phyloP scores from a whole-genome alignment of 2,329 filamentous ascomycete species.

The Fusarium sp. region DNA sequence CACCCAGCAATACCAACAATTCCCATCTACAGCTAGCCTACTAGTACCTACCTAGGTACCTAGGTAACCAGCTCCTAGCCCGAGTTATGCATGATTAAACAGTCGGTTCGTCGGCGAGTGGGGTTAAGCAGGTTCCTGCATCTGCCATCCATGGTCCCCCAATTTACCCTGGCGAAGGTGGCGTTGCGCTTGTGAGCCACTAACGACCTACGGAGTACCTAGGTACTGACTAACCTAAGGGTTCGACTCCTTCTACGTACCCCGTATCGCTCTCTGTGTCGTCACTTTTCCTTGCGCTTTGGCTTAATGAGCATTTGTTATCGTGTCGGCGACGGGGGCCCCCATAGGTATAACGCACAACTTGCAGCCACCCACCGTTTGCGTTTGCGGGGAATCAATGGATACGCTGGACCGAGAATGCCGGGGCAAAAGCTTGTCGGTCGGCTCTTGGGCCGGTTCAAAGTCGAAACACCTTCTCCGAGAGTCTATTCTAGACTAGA shows the following conservation, averaged over 20 bases:
- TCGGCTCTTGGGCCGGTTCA: conserved; percentile 18
- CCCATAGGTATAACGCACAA: conserved; percentile 2
- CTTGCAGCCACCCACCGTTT: conserved; percentile 5
- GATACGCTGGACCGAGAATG: conserved; percentile 19
- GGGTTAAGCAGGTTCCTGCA: conserved; percentile 52
- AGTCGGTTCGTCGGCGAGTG: conserved; percentile 46
- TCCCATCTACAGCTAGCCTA: too few relatives aligned
- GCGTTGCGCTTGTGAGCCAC: conserved; percentile 34
- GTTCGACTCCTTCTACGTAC: conserved; percentile 15
- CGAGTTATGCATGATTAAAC: conserved; percentile 15
- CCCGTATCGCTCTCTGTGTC: conserved; percentile 1
- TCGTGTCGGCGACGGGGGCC: neutral
- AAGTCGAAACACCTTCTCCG: conserved; percentile 26
- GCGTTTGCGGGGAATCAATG: conserved; percentile 32
- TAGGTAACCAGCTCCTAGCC: too few relatives aligned
- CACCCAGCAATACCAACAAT: conserved; percentile 9
- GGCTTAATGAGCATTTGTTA: conserved; percentile 11
- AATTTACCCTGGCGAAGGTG: conserved; percentile 44
- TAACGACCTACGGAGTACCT: too few relatives aligned
- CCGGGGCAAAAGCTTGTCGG: conserved; percentile 42
- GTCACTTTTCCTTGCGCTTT: conserved; percentile 22
- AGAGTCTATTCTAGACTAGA: neutral
- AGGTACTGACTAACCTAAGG: too few relatives aligned
- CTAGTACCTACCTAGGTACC: too few relatives aligned
- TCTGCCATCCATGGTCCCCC: conserved; percentile 39